Conservation (phyloP, 257 asterid species). For the Coffea eugenioides region DNA sequence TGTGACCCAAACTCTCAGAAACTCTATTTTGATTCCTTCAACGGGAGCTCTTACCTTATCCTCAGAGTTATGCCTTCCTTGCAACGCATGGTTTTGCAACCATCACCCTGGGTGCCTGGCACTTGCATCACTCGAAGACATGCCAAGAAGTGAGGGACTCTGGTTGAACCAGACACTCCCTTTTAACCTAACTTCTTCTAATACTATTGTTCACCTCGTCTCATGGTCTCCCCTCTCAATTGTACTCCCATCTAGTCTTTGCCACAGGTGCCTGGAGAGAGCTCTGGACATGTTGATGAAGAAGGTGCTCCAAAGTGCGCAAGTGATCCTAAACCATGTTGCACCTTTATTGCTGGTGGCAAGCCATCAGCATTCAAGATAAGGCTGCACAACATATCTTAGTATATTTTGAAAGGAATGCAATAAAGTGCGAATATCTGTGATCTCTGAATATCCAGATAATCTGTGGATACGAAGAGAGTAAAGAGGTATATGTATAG, state of each 20-base stretch:
- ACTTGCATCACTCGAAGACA: constrained; percentile 35
- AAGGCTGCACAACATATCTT: not conserved
- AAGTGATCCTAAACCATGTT: constrained; percentile 34
- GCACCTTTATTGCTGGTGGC: constrained; percentile 48
- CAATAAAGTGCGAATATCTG: not conserved
- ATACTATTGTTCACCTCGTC: constrained; percentile 48
- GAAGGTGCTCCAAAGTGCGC: constrained; percentile 34
- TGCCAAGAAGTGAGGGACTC: constrained; percentile 37
- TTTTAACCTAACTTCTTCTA: constrained; percentile 37
- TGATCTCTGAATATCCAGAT: not conserved
- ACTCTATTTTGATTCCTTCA: constrained; percentile 41
- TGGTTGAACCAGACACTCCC: constrained; percentile 47
- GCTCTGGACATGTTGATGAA: constrained; percentile 35
- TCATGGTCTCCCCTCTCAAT: constrained; percentile 42
- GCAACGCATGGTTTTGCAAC: constrained; percentile 41
- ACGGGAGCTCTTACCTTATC: constrained; percentile 40
- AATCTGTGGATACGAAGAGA: not conserved
- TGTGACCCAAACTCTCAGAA: constrained; percentile 37
- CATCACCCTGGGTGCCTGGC: constrained; percentile 40
- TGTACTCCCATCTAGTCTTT: constrained; percentile 42
- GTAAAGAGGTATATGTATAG: not conserved
- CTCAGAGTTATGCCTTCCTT: constrained; percentile 21
- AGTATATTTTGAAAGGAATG: not conserved
- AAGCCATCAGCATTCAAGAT: constrained; percentile 32
- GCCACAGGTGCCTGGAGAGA: constrained; percentile 40